Evolutionary conservation across 768 basidiomycete species (phyloP).

Genomic region (Lactarius sp.): DNA sequence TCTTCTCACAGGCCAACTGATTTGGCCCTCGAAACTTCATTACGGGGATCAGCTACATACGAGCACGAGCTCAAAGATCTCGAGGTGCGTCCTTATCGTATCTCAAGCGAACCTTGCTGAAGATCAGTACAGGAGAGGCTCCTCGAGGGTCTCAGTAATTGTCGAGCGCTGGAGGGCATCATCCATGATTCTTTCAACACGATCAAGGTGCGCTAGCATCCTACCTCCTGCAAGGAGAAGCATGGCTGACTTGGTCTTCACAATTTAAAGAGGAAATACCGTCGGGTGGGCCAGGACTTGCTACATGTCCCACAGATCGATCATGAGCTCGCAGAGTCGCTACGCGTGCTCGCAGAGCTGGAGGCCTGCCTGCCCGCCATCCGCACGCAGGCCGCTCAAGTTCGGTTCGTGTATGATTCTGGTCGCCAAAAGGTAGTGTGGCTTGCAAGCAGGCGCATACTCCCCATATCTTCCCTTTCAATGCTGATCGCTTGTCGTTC

Average conservation of each 20-base stretch:
- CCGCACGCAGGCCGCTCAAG: slow-evolving; percentile 55
- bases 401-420: slow-evolving; percentile 64
- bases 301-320: slow-evolving; percentile 56
- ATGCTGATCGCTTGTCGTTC: not conserved
- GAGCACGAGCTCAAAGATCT: slow-evolving; percentile 26
- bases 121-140: slow-evolving; percentile 47
- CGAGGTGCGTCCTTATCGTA: slow-evolving; percentile 16
- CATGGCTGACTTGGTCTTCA: too few species aligned
- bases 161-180: slow-evolving; percentile 63
- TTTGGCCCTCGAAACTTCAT: not conserved
- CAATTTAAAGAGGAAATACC: too few species aligned
- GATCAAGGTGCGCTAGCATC: slow-evolving; percentile 43
- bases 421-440: slow-evolving; percentile 28
- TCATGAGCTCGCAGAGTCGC: slow-evolving; percentile 26
- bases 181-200: slow-evolving; percentile 59
- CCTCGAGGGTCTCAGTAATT: slow-evolving; percentile 67
- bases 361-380: slow-evolving; percentile 56
- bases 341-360: too few species aligned
- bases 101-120: not conserved
- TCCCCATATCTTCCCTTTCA: not conserved
- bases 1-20: not conserved
- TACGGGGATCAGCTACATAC: slow-evolving; percentile 11
- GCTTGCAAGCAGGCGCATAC: not conserved
- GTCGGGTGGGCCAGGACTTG: too few species aligned
- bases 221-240: too few species aligned